These are phyloP conservation scores for Ceriops zippeliana DNA, from an alignment of 345 rosid species.

Conservation along the genomic window DNA sequence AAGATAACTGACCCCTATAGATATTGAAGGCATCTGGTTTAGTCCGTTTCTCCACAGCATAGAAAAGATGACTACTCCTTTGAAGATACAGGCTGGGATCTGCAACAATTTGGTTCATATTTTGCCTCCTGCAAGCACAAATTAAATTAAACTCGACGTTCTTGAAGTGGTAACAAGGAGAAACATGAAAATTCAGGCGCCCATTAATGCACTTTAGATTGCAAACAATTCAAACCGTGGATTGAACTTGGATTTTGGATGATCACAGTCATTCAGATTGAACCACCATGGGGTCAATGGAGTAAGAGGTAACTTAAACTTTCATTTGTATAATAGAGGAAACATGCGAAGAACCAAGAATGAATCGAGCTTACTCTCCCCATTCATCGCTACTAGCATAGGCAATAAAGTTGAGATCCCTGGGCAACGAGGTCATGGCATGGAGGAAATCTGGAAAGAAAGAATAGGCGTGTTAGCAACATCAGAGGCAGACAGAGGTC, in stretches of 20 bases:
- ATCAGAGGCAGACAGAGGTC: too few relatives aligned
- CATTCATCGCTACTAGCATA: conserved; percentile 15
- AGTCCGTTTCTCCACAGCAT: conserved; percentile 31
- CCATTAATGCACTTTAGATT: neutral
- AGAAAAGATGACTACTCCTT: conserved; percentile 27
- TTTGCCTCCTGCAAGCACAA: conserved; percentile 19
- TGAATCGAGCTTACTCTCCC: conserved; percentile 25
- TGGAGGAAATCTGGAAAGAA: conserved; percentile 35
- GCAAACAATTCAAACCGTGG: too few relatives aligned
- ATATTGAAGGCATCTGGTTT: conserved; percentile 35
- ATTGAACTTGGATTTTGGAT: neutral
- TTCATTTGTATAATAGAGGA: neutral
- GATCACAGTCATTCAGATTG: neutral
- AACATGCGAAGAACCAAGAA: neutral
- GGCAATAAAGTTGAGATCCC: conserved; percentile 35
- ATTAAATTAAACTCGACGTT: neutral
- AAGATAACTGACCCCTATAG: conserved; percentile 26
- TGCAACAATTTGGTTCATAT: conserved; percentile 27
- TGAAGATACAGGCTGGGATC: conserved; percentile 35
- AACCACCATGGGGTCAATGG: neutral
- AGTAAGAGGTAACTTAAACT: neutral
- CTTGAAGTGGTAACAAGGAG: neutral
- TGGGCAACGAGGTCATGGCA: conserved; percentile 35
- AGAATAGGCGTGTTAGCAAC: neutral
- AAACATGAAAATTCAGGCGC: neutral